phyloP scores from a whole-genome alignment of 768 basidiomycete species.

The Daedaleopsis nitida region DNA sequence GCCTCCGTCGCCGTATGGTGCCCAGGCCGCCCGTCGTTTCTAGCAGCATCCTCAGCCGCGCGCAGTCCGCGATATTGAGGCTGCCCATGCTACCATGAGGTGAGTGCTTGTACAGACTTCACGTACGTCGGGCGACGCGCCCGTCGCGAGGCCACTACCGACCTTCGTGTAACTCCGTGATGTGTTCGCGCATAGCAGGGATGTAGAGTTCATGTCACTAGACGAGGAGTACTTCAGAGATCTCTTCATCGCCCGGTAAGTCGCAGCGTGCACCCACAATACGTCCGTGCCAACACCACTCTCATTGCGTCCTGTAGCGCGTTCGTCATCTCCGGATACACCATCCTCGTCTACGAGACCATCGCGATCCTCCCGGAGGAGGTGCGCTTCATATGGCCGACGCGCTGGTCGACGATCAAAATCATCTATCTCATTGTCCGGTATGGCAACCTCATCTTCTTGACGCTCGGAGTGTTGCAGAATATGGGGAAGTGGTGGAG shows the following conservation, averaged over 20 bases:
- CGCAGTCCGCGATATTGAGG: no score
- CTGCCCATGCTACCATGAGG: background rate
- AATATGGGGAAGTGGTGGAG: conserved; percentile 12
- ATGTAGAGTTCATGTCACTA: conserved; percentile 6
- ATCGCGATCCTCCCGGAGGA: conserved; percentile 11
- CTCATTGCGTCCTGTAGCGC: background rate
- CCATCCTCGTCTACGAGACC: conserved; percentile 14
- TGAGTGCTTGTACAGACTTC: background rate
- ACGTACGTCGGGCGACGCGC: no score
- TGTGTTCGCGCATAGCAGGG: background rate
- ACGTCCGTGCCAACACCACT: background rate
- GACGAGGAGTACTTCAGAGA: conserved; percentile 12
- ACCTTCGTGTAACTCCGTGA: no score
- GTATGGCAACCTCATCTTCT: conserved; percentile 14
- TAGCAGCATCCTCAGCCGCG: no score
- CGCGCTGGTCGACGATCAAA: conserved; percentile 19
- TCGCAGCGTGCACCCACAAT: background rate
- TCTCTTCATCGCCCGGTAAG: conserved; percentile 14
- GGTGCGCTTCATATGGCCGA: conserved; percentile 20
- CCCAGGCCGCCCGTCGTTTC: no score
- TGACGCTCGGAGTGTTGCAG: conserved; percentile 8
- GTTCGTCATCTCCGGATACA: conserved; percentile 12
- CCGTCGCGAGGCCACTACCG: no score
- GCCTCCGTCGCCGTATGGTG: no score
- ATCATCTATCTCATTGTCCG: conserved; percentile 17